A percentile compares a stretch with the other conserved stretches of the same genome.
Evolutionary conservation across 306 rosid genomes (phyloP).

Genomic region (Vigna nakashimae): DNA sequence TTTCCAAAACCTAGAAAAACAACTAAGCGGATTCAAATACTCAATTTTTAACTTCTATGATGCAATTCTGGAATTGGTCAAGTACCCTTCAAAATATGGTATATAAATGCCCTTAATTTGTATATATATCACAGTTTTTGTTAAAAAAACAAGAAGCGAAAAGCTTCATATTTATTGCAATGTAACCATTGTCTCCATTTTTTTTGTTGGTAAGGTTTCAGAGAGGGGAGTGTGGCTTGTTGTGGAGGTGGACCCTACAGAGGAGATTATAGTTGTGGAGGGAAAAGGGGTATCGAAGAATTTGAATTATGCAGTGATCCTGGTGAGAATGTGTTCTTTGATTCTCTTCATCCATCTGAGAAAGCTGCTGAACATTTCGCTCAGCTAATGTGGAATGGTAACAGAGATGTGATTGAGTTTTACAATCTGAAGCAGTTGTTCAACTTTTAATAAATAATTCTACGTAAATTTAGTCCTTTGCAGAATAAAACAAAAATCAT

Average conservation of each 20-base stretch:
- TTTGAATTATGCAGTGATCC: constrained; percentile 52
- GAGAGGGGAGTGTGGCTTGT: constrained; percentile 59
- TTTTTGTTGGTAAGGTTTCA: constrained; percentile 45
- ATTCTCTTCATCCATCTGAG: constrained; percentile 57
- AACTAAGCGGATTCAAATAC: constrained; percentile 53
- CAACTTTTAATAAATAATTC: too few relatives aligned
- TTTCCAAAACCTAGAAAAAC: constrained; percentile 41
- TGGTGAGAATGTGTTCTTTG: constrained; percentile 55
- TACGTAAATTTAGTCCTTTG: too few relatives aligned
- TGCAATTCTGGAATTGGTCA: constrained; percentile 11
- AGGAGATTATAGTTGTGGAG: constrained; percentile 68
- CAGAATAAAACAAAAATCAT: too few relatives aligned
- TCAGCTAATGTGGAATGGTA: constrained; percentile 50
- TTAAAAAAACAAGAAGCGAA: not conserved
- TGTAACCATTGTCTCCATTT: not conserved
- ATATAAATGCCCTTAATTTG: not conserved
- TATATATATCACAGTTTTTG: too few relatives aligned
- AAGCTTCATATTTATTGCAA: not conserved
- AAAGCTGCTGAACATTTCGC: constrained; percentile 48
- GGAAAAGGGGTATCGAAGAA: constrained; percentile 53
- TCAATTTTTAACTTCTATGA: constrained; percentile 41
- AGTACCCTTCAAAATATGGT: constrained; percentile 53
- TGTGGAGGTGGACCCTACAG: constrained; percentile 68
- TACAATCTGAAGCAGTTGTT: constrained; percentile 50
- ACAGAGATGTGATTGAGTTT: constrained; percentile 25